phyloP scores from a whole-genome alignment of 1,284 basidiomycete genomes.

The Ceratobasidium sp. region DNA sequence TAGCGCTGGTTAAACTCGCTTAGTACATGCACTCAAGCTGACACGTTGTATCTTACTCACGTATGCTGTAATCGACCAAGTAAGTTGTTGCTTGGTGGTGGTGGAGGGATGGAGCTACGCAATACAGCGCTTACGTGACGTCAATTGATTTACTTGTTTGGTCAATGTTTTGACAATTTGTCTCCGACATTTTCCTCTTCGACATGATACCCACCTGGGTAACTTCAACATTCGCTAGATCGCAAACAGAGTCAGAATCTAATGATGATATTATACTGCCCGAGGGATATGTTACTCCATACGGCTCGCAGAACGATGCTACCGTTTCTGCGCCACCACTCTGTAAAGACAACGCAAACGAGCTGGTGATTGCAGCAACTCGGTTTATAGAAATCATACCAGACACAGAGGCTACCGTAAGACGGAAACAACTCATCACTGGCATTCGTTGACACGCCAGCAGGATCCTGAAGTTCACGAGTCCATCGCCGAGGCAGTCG shows the following conservation, averaged over 20 bases:
- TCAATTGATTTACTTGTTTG: slow-evolving; percentile 3
- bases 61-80: background rate
- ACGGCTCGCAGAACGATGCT: background rate
- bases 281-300: background rate
- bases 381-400: background rate
- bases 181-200: no score
- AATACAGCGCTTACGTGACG: slow-evolving; percentile 27
- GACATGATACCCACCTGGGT: background rate
- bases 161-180: no score
- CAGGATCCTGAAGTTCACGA: background rate
- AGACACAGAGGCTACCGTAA: slow-evolving; percentile 6
- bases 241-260: slow-evolving; percentile 23
- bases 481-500: slow-evolving; percentile 21
- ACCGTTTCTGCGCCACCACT: background rate
- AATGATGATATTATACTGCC: no score
- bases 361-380: slow-evolving; percentile 5
- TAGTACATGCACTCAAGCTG: background rate
- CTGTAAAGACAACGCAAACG: background rate
- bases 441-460: background rate
- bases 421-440: background rate
- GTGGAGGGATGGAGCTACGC: background rate
- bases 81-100: background rate
- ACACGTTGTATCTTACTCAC: background rate
- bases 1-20: background rate
- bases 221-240: background rate